Base-by-base conservation (phyloP, 768 basidiomycete species). In the Imleria badia region DNA sequence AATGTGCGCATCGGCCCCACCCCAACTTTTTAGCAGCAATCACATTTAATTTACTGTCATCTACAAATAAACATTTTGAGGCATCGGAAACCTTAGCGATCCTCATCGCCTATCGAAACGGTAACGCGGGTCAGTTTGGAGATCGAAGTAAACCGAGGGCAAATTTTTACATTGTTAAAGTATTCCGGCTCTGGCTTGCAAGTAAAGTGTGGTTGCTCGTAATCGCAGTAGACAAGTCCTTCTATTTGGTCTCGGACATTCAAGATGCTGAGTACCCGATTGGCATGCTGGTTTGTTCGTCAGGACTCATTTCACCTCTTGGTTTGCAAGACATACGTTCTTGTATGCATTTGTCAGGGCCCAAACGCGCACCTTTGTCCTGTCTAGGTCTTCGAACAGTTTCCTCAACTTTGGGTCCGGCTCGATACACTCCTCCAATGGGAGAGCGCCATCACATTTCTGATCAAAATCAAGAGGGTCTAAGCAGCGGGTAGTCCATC, bases 381-480 rank as follows among this genome's bases (percentile, higher is more conserved):
- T 81, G 64, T 94, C 89, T 30, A 94, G 83, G 65, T 94, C 89
- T 66, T 87, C 73, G 47, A 94, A 78, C 7, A 94, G 78, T 61
- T 84, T 80, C 20, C 84, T 82, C 11, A 88, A 67, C 9, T 59
- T 63, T 8, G 85, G 81, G 64, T 87, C 75, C 30, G 85, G 87
- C 26, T 78, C 75, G 58, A 94, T 84, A 75, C 89, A 85, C 3
- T 85, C 78, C 64, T 94, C 92, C 8, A 94, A 76, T 8, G 92
- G 92, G 13, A 94, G 77, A 20, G 89, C 81, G 4, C 87, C 88
- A 62, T 94, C 92, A 67, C 92, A 94, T 70, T 87, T 84, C 48
- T 72, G 75, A 72, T 94, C 87, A 68, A 93, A 94, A 64, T 93
- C 91, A 46, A 94, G 69, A 12, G 89, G 87, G 67, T 94, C 92